Base-by-base conservation (phyloP, 148 eudicot species). In the Spergularia marina region DNA sequence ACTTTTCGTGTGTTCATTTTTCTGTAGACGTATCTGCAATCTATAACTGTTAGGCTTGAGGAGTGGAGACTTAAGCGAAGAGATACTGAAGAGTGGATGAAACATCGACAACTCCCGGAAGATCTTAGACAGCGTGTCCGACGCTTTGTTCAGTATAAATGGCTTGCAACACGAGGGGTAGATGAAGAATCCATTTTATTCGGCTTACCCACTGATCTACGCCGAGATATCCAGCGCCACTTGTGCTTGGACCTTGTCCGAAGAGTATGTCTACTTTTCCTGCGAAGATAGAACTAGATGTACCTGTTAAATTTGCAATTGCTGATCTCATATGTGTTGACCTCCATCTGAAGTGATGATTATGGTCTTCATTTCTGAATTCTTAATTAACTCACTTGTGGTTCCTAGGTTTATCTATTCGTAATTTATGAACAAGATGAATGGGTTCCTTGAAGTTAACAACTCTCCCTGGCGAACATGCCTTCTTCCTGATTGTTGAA, bases 1-100 rank as follows among this genome's bases (percentile, higher is more conserved):
- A 10, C 4, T 12, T 58, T 71, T 5, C 25, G 17, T 78, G 2
- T 9, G 6, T n/a, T 49, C 52, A 41, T 78, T 68, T 70, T 59
- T 68, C 8, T 85, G 85, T 74, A 91, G 97, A 90, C 97, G 55
- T 90, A 91, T 81, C 81, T 91, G 83, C 97, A 91, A 79, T 91
- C 97, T 21, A 78, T 90, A 68, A 91, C 97, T 14, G 82, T 89
- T 65, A 84, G 91, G 82, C 89, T 90, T 23, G 97, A 90, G 77
- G 92, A 89, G 83, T 90, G 97, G 97, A 87, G 97, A 69, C 92
- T 91, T 53, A 91, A 86, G 83, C 79, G 91, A 73, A 84, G 94
- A 79, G 97, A 91, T 79, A 90, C 94, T 9, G 94, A 90, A 82
- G 94, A 91, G 83, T 91, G 97, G 94, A 91, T 89, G 97, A 74